Conservation (phyloP, 108 stramenopile genomes). For the Fragilariopsis cylindrus region DNA sequence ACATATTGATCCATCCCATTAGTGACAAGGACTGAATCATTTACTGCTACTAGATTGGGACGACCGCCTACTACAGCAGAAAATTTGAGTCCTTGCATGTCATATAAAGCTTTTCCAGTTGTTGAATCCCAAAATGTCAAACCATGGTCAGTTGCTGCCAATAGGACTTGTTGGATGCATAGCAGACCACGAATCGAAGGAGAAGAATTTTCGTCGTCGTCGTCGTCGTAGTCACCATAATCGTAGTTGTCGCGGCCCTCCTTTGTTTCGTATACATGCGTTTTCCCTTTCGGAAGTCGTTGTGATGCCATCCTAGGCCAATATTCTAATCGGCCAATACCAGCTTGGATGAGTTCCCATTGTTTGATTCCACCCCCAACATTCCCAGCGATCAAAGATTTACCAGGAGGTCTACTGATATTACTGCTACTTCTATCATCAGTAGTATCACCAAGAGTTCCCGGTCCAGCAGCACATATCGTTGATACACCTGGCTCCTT, state of each 20-base stretch:
- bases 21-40: conserved; percentile 27
- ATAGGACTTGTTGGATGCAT: conserved; percentile 21
- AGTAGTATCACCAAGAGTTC: conserved; percentile 9
- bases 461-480: conserved; percentile 16
- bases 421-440: conserved; percentile 5
- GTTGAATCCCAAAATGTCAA: conserved; percentile 21
- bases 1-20: conserved; percentile 66
- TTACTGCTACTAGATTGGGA: conserved; percentile 12
- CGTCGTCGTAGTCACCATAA: neutral
- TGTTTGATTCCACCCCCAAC: conserved; percentile 25
- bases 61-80: neutral
- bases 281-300: conserved; percentile 20
- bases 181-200: conserved; percentile 16
- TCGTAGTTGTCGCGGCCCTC: neutral
- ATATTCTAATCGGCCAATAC: conserved; percentile 18
- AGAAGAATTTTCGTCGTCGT: neutral
- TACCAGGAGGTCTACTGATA: neutral
- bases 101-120: conserved; percentile 20
- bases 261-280: conserved; percentile 16
- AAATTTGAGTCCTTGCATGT: conserved; percentile 30
- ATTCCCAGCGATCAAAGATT: conserved; percentile 21
- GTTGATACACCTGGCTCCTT: conserved; percentile 19
- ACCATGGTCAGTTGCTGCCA: conserved; percentile 18
- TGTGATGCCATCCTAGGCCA: conserved; percentile 27
- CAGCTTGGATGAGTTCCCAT: conserved; percentile 26